Base-by-base conservation (phyloP, 1,284 basidiomycete genomes). In the Papiliotrema terrestris region DNA sequence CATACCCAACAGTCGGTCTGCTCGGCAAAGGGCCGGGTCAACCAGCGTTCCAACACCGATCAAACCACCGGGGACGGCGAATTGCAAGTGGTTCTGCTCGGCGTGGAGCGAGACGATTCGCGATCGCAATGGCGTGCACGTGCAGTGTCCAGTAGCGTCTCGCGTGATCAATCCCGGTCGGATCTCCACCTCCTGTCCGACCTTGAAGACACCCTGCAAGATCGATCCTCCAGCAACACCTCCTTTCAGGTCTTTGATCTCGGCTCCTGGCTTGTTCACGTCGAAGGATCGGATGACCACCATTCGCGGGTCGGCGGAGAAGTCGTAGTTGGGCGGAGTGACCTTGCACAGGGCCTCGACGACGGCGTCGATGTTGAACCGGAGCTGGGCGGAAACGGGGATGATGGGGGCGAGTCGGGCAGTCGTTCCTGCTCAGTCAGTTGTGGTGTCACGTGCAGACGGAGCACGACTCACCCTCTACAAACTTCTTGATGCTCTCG, bases 221-320 rank as follows among this genome's bases (percentile, higher is more conserved):
- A 98, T 95, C 38, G 89, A 94, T 38, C 95, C 95, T 78, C 95
- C 95, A 17, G 95, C 96, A 32, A 98, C 96, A 74, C 96, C 96
- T 61, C 95, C 95, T 78, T 96, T 95, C 57, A 98, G 83, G 59
- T 98, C 95, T 66, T 96, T 89, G 9, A 98, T 92, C 74, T 95
- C 91, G 5, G 94, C 86, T 74, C 95, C 95, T 13, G 95, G 95
- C 80, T 97, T 98, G 84, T 98, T 98, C 76, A 98, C 95, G 77
- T 98, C 96, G 79, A 98, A 98, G n/a, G 94, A 98, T 69, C 93
- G 91, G 75, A 98, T 98, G 73, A 98, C 94, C 69, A 98, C 98
- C 63, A 98, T 85, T 47, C 88, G 86, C 0, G 95, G 92, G 63
- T 91, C 86, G 43, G 92, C 87, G 38, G 86, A 83, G 77, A 98